These are phyloP conservation scores for Aspergillus luchuensis DNA, from an alignment of 2,329 filamentous ascomycete species.

Conservation along the genomic window DNA sequence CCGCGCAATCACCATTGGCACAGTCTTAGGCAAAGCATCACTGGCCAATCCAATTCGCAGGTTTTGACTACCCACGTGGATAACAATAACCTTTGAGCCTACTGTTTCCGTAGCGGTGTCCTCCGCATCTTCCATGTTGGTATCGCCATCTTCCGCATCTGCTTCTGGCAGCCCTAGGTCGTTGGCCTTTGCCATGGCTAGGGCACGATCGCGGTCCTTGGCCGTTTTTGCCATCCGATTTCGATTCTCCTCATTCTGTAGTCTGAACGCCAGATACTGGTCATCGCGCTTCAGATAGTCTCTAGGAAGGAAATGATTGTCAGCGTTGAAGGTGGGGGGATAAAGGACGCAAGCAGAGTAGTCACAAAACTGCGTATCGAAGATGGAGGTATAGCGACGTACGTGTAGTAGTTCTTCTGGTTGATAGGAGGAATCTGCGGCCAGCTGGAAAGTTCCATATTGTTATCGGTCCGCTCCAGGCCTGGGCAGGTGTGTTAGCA, in stretches of 20 bases:
- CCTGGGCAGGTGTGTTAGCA: slow-evolving; percentile 55
- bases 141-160: slow-evolving; percentile 49
- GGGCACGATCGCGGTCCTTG: slow-evolving; percentile 81
- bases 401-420: slow-evolving; percentile 99
- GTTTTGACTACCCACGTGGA: slow-evolving; percentile 95
- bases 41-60: slow-evolving; percentile 92
- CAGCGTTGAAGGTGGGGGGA: slow-evolving; percentile 8
- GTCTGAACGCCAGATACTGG: slow-evolving; percentile 83
- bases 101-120: slow-evolving; percentile 63
- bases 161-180: slow-evolving; percentile 61
- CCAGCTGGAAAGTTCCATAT: slow-evolving; percentile 94
- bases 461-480: slow-evolving; percentile 95
- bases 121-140: slow-evolving; percentile 60
- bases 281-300: slow-evolving; percentile 99
- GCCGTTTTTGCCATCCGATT: slow-evolving; percentile 82
- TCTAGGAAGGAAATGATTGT: slow-evolving; percentile 48
- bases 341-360: background rate
- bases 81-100: slow-evolving; percentile 88
- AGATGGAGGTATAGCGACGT: slow-evolving; percentile 38
- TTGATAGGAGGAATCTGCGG: slow-evolving; percentile 92
- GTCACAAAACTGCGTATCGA: background rate
- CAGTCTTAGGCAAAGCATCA: slow-evolving; percentile 88
- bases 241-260: slow-evolving; percentile 83
- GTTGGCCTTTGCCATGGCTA: slow-evolving; percentile 72
- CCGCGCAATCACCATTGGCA: slow-evolving; percentile 89